Evolutionary conservation across 345 rosid species (phyloP), one percentile per base, ranked within the genome.

Genomic region (Nephelium lappaceum): DNA sequence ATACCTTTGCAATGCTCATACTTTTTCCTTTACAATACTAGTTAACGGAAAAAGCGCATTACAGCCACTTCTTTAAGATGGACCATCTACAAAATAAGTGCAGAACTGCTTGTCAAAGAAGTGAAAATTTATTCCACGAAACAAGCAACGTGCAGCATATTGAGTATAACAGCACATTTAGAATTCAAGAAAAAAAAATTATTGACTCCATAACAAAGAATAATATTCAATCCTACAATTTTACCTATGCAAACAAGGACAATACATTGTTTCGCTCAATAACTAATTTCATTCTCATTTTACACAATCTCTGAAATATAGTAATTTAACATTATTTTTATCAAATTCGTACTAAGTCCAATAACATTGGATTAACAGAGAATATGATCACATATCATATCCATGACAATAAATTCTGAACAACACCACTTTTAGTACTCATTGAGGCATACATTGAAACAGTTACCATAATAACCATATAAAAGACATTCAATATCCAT

Each of bases 31-130:
- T n/a, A n/a, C n/a, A n/a, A n/a, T n/a, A n/a, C n/a, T n/a, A n/a
- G n/a, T n/a, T n/a, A n/a, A n/a, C n/a, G n/a, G n/a, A n/a, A n/a
- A n/a, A n/a, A n/a, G n/a, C n/a, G n/a, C n/a, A n/a, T n/a, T n/a
- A n/a, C n/a, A n/a, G n/a, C n/a, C n/a, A n/a, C n/a, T n/a, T n/a
- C n/a, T n/a, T n/a, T n/a, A n/a, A n/a, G 83, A 62, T 84, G 82
- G 73, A 81, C 85, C 81, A 93, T 93, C 98, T 93, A 90, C 95
- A 96, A 90, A 90, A 90, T 83, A 92, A 95, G 86, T 85, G 86
- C 84, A 92, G 80, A 90, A 93, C 97, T 90, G 92, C 96, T 90
- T 81, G 94, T 94, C 95, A 93, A 92, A 83, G 80, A 84, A 85
- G 83, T 86, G 86, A 82, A 82, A 82, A 86, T 87, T 92, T 92